phyloP scores from a whole-genome alignment of 2,329 filamentous ascomycete species.

The Helicocarpus griseus region DNA sequence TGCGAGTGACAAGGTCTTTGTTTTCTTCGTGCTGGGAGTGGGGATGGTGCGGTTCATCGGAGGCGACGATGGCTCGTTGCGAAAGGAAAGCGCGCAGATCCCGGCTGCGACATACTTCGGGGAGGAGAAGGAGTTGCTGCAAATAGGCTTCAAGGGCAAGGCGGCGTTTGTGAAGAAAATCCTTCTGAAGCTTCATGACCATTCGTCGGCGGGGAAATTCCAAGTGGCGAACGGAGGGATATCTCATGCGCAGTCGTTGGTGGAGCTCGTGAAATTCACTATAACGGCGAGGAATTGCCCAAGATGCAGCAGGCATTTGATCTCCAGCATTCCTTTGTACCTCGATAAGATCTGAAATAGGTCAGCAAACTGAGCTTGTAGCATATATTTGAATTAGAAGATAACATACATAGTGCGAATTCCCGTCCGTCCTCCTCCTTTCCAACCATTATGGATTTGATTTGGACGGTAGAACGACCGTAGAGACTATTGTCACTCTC shows the following conservation, averaged over 20 bases:
- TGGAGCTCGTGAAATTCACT: slow-evolving; percentile 96
- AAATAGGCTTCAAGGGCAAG: slow-evolving; percentile 78
- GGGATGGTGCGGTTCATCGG: slow-evolving; percentile 39
- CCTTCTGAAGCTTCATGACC: slow-evolving; percentile 92
- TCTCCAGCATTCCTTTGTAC: slow-evolving; percentile 84
- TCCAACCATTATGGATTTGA: slow-evolving; percentile 87
- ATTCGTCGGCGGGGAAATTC: slow-evolving; percentile 88
- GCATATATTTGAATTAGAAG: neutral
- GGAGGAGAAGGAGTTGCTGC: slow-evolving; percentile 68
- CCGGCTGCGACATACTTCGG: slow-evolving; percentile 86
- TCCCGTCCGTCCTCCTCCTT: slow-evolving; percentile 87
- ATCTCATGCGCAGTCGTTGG: slow-evolving; percentile 73
- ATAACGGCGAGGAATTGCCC: slow-evolving; percentile 86
- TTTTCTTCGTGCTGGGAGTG: slow-evolving; percentile 54
- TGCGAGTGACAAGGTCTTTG: slow-evolving; percentile 74
- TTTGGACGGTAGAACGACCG: slow-evolving; percentile 77
- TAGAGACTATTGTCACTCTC: slow-evolving; percentile 97
- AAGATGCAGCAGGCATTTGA: slow-evolving; percentile 92
- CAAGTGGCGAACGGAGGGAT: slow-evolving; percentile 76
- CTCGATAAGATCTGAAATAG: slow-evolving; percentile 62
- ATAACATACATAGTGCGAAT: slow-evolving; percentile 66
- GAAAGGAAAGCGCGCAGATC: slow-evolving; percentile 90
- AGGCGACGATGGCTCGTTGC: slow-evolving; percentile 62
- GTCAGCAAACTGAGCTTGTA: neutral
- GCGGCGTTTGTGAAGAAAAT: slow-evolving; percentile 85